phyloP scores from a whole-genome alignment of 2,329 filamentous ascomycete species.

The Endocalyx cinctus region DNA sequence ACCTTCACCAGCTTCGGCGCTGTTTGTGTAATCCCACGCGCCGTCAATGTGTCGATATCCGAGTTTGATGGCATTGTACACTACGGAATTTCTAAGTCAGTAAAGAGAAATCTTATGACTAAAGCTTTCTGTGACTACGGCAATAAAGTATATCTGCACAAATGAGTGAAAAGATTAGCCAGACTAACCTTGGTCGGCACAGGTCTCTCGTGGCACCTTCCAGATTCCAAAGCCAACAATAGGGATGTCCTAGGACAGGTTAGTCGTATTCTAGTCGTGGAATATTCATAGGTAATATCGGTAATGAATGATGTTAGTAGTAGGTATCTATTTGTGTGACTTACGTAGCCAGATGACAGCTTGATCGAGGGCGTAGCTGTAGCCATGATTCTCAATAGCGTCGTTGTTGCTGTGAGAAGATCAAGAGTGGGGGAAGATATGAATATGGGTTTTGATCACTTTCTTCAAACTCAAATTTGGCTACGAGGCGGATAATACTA shows the following conservation, averaged over 20 bases:
- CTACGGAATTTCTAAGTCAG: slow-evolving; percentile 32
- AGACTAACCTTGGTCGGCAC: slow-evolving; percentile 26
- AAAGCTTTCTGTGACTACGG: no score
- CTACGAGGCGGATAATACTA: no score
- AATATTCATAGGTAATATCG: neutral
- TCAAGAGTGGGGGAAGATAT: no score
- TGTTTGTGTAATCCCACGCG: slow-evolving; percentile 58
- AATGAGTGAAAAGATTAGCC: slow-evolving; percentile 45
- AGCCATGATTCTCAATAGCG: no score
- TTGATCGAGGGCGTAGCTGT: slow-evolving; percentile 24
- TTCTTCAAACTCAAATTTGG: no score
- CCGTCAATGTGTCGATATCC: slow-evolving; percentile 50
- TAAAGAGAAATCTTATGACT: no score
- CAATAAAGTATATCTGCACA: slow-evolving; percentile 17
- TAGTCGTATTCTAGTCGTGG: slow-evolving; percentile 8
- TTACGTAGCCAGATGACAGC: slow-evolving; percentile 32
- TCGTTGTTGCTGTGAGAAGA: slow-evolving; percentile 3
- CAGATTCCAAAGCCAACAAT: slow-evolving; percentile 37
- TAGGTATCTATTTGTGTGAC: slow-evolving; percentile 5
- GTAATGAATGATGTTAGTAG: neutral
- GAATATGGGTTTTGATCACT: no score
- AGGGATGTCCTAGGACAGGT: slow-evolving; percentile 33
- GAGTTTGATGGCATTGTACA: slow-evolving; percentile 58
- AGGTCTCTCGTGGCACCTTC: slow-evolving; percentile 32
- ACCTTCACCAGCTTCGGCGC: slow-evolving; percentile 60